A percentile compares a stretch with the other conserved stretches of the same genome.
phyloP scores from a whole-genome alignment of 129 eudicot genomes.

The Tagetes erecta region DNA sequence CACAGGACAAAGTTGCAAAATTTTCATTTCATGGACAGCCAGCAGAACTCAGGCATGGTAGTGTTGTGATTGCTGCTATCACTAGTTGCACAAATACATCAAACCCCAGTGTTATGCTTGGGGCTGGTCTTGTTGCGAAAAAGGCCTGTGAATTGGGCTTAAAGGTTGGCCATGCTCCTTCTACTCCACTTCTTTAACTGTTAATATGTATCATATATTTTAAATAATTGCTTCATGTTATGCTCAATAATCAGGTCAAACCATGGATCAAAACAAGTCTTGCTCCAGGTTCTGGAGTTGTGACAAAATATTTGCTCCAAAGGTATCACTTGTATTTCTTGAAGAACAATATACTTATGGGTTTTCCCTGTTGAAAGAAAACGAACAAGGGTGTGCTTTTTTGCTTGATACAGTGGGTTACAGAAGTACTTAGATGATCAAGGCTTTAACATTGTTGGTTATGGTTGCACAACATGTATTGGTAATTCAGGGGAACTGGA shows the following conservation, averaged over 20 bases:
- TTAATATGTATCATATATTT: not conserved
- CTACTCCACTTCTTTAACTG: not conserved
- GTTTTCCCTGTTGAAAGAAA: not conserved
- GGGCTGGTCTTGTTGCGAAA: constrained; percentile 96
- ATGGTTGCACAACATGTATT: constrained; percentile 94
- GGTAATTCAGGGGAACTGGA: constrained; percentile 87
- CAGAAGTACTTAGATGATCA: constrained; percentile 73
- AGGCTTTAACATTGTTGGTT: constrained; percentile 85
- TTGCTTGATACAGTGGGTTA: constrained; percentile 56
- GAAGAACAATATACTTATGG: not conserved
- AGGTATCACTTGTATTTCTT: constrained; percentile 46
- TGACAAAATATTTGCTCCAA: constrained; percentile 70
- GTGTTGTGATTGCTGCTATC: constrained; percentile 96
- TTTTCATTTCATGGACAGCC: constrained; percentile 78
- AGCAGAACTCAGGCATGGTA: constrained; percentile 90
- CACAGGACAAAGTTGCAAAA: constrained; percentile 75
- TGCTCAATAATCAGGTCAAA: constrained; percentile 53
- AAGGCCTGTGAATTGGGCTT: constrained; percentile 92
- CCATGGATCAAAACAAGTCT: constrained; percentile 91
- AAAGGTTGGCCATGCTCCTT: constrained; percentile 38
- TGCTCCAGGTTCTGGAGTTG: constrained; percentile 95
- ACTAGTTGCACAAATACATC: constrained; percentile 99
- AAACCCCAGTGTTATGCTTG: constrained; percentile 99
- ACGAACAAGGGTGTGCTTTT: not conserved
- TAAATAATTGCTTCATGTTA: not conserved